These are phyloP conservation scores for Calycina marina DNA, from an alignment of 2,329 filamentous ascomycete species.

Conservation along the genomic window DNA sequence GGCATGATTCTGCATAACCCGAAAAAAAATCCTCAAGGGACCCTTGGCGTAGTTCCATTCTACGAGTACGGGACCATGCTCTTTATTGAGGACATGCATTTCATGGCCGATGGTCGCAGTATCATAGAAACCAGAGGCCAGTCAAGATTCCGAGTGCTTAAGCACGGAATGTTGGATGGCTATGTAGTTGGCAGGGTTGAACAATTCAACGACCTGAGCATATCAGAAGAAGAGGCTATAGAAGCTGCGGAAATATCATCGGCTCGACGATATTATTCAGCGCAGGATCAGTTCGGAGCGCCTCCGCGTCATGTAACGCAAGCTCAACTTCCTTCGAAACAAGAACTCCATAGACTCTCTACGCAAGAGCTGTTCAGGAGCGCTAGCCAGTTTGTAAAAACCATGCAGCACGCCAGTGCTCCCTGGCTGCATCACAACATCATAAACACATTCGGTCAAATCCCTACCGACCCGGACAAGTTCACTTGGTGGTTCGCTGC, in stretches of 20 bases:
- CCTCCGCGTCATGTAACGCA: conserved; percentile 8
- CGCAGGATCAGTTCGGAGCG: conserved; percentile 10
- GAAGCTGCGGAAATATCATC: conserved; percentile 49
- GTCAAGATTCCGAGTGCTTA: conserved; percentile 59
- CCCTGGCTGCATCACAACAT: conserved; percentile 64
- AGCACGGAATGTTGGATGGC: conserved; percentile 53
- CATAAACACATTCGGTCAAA: conserved; percentile 60
- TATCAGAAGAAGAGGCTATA: conserved; percentile 64
- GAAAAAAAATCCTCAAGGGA: conserved; percentile 34
- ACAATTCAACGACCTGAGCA: conserved; percentile 64
- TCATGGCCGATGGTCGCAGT: conserved; percentile 67
- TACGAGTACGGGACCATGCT: conserved; percentile 66
- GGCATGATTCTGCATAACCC: conserved; percentile 69
- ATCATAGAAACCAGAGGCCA: conserved; percentile 65
- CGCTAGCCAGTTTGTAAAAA: conserved; percentile 50
- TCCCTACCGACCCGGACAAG: conserved; percentile 54
- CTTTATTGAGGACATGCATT: conserved; percentile 58
- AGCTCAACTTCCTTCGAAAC: background rate
- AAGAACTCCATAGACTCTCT: conserved; percentile 30
- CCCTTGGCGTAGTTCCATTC: conserved; percentile 40
- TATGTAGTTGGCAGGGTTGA: conserved; percentile 67
- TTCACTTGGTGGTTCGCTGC: conserved; percentile 90
- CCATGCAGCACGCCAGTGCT: conserved; percentile 53
- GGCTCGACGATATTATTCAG: conserved; percentile 8
- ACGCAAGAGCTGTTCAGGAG: conserved; percentile 56